Evolutionary conservation across 139 green algal genomes (phyloP).

Genomic region (Diplosphaera chodatii): DNA sequence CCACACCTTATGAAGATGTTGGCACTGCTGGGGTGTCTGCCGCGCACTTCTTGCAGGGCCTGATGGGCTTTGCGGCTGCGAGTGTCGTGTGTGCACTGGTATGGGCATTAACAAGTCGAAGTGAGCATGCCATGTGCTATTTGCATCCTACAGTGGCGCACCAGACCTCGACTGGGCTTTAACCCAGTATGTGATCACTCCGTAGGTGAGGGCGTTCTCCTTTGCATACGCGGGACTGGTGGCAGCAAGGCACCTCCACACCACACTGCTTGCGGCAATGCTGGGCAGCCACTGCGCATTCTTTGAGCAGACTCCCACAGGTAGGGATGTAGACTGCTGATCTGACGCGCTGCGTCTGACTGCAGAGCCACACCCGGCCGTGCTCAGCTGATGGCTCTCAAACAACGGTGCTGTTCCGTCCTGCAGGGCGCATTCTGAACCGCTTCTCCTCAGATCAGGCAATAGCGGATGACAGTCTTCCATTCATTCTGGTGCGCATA

Average conservation of each 20-base stretch:
- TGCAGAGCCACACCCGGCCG: too few relatives aligned
- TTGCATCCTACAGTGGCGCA: too few relatives aligned
- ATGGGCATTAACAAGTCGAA: too few relatives aligned
- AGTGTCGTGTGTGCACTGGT: slow-evolving; percentile 53
- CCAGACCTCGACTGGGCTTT: too few relatives aligned
- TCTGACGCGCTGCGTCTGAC: too few relatives aligned
- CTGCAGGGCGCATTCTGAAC: slow-evolving; percentile 58
- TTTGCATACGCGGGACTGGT: slow-evolving; percentile 73
- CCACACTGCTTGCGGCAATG: slow-evolving; percentile 48
- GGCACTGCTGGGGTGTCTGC: neutral
- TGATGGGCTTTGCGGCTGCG: slow-evolving; percentile 42
- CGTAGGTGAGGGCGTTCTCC: slow-evolving; percentile 65
- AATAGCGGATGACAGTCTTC: slow-evolving; percentile 77
- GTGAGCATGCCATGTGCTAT: neutral
- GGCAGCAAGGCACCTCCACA: slow-evolving; percentile 52
- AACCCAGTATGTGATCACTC: too few relatives aligned
- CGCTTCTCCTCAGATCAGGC: slow-evolving; percentile 76
- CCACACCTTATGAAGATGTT: too few relatives aligned
- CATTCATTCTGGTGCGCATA: too few relatives aligned
- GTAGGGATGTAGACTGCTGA: too few relatives aligned
- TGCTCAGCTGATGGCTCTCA: too few relatives aligned
- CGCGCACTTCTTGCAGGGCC: slow-evolving; percentile 4
- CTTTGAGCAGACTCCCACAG: slow-evolving; percentile 46
- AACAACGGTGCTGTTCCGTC: too few relatives aligned
- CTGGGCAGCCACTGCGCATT: slow-evolving; percentile 38